phyloP scores from a whole-genome alignment of 2,329 filamentous ascomycete genomes.

The Ceratocystis harringtonii region DNA sequence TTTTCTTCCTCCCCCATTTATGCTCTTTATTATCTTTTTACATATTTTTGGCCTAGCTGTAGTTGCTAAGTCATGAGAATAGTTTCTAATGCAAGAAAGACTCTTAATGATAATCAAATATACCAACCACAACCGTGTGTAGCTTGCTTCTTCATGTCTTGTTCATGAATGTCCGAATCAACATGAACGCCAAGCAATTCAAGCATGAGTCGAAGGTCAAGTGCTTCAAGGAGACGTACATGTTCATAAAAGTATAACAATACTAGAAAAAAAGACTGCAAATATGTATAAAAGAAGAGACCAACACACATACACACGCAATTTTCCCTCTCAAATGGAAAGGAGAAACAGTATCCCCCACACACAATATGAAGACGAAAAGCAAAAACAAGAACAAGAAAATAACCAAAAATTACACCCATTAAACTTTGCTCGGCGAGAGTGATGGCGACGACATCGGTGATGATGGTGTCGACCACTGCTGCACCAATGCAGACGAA shows the following conservation, averaged over 20 bases:
- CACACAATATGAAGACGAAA: neutral
- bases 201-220: neutral
- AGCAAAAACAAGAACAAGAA: neutral
- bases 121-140: neutral
- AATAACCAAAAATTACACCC: neutral
- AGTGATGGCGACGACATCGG: neutral
- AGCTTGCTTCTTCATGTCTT: neutral
- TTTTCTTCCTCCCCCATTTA: neutral
- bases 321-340: neutral
- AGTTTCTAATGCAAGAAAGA: neutral
- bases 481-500: neutral
- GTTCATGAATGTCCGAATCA: too few relatives aligned
- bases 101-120: neutral
- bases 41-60: neutral
- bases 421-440: constrained; percentile 22
- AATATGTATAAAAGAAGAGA: neutral
- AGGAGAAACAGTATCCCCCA: neutral
- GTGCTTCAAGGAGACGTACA: neutral
- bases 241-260: constrained; percentile 2
- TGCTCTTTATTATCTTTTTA: neutral
- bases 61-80: neutral
- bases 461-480: neutral
- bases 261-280: neutral
- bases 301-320: neutral
- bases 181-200: too few relatives aligned